Evolutionary conservation across 345 rosid species (phyloP).

Genomic region (Brassica napus): DNA sequence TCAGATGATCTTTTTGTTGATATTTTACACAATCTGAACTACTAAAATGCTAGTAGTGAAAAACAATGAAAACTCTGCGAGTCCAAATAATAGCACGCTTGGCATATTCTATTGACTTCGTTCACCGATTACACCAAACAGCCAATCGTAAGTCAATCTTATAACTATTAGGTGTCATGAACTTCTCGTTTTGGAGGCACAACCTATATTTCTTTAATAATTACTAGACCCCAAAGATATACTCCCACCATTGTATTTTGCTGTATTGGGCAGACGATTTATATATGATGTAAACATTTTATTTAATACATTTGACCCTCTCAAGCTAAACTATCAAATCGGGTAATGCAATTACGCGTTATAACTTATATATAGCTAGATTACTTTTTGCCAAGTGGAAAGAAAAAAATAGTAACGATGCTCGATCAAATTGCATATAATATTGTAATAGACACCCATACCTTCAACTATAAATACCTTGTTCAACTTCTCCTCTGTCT

Average conservation of each 20-base stretch:
- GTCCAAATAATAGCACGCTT: not conserved
- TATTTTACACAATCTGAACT: not conserved
- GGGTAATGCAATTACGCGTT: conserved; percentile 31
- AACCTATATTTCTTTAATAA: not conserved
- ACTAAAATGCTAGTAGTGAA: not conserved
- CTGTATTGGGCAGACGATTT: not conserved
- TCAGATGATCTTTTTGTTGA: not conserved
- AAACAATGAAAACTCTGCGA: not conserved
- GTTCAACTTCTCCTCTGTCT: conserved; percentile 1
- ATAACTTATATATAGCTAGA: conserved; percentile 6
- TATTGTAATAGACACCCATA: not conserved
- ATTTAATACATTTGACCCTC: not conserved
- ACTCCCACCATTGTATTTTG: not conserved
- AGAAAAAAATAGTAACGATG: conserved; percentile 14
- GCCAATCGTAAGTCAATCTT: not conserved
- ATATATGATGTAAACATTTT: not conserved
- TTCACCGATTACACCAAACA: not conserved
- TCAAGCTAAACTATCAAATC: not conserved
- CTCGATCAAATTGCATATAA: not conserved
- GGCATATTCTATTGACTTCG: not conserved
- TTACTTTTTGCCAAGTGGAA: conserved; percentile 43
- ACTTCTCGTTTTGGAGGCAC: not conserved
- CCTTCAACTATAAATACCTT: conserved; percentile 38
- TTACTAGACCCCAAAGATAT: not conserved
- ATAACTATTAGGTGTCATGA: not conserved